These are phyloP conservation scores for Colletotrichum simmondsii DNA, from an alignment of 2,329 filamentous ascomycete genomes.

Conservation along the genomic window DNA sequence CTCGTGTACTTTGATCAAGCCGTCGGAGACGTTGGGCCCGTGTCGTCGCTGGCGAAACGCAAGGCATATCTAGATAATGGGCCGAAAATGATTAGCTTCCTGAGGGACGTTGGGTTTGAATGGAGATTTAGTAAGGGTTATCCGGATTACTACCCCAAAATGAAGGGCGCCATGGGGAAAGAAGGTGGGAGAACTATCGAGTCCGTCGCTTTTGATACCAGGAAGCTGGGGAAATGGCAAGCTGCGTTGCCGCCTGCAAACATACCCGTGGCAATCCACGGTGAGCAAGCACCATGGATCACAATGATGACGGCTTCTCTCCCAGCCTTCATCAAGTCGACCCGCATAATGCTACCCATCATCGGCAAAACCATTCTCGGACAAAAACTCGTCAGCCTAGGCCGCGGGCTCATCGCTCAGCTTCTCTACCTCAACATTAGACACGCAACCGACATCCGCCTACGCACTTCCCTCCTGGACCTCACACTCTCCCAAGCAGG, in stretches of 20 bases:
- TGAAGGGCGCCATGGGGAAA: slow-evolving; percentile 35
- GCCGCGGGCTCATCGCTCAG: slow-evolving; percentile 38
- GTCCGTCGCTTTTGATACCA: slow-evolving; percentile 40
- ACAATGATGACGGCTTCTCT: neutral
- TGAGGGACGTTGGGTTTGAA: slow-evolving; percentile 41
- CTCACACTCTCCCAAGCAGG: slow-evolving; percentile 35
- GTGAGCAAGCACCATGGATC: slow-evolving; percentile 16
- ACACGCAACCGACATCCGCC: slow-evolving; percentile 26
- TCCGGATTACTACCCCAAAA: slow-evolving; percentile 46
- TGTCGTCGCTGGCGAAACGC: slow-evolving; percentile 40
- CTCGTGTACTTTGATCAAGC: slow-evolving; percentile 42
- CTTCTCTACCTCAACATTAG: slow-evolving; percentile 37
- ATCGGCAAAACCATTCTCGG: slow-evolving; percentile 29
- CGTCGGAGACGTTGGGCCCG: slow-evolving; percentile 42
- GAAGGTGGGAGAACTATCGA: slow-evolving; percentile 41
- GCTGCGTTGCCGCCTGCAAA: slow-evolving; percentile 32
- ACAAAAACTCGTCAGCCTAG: slow-evolving; percentile 37
- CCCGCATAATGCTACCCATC: slow-evolving; percentile 11
- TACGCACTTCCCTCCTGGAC: slow-evolving; percentile 19
- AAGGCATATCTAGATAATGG: slow-evolving; percentile 44
- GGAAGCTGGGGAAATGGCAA: slow-evolving; percentile 40
- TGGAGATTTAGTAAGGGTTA: slow-evolving; percentile 40
- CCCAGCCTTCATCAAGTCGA: neutral
- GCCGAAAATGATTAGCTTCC: slow-evolving; percentile 44
- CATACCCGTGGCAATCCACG: slow-evolving; percentile 32